Conservation (phyloP, 805 yeast genomes). For the Millerozyma miso region DNA sequence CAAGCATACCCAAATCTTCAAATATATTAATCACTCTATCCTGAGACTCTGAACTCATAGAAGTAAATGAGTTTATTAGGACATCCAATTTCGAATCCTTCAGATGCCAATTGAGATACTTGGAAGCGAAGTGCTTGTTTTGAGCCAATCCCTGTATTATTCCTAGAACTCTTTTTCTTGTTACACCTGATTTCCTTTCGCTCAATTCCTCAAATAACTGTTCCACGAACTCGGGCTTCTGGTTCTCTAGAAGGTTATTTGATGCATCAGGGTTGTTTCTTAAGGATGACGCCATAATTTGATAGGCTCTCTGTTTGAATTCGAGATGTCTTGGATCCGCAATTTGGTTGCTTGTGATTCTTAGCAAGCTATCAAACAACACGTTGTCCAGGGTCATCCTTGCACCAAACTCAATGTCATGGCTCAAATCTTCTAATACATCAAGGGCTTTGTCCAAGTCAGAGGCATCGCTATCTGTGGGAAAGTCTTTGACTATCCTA, state of each 20-base stretch:
- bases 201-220: constrained; percentile 18
- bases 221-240: constrained; percentile 14
- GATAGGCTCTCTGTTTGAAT: constrained; percentile 49
- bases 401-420: constrained; percentile 60
- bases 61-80: constrained; percentile 24
- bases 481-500: constrained; percentile 13
- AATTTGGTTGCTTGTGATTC: constrained; percentile 2
- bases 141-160: constrained; percentile 45
- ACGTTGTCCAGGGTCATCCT: constrained; percentile 36
- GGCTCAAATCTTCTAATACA: constrained; percentile 55
- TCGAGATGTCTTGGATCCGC: not conserved
- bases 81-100: constrained; percentile 3
- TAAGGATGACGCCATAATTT: constrained; percentile 62
- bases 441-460: constrained; percentile 32
- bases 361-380: constrained; percentile 16
- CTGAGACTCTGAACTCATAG: constrained; percentile 25
- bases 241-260: constrained; percentile 27
- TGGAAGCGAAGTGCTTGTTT: constrained; percentile 26
- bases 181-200: constrained; percentile 18
- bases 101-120: constrained; percentile 19
- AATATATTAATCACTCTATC: constrained; percentile 43
- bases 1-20: constrained; percentile 35
- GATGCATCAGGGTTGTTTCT: constrained; percentile 71
- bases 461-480: constrained; percentile 11
- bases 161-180: constrained; percentile 49